These are phyloP conservation scores for Lactifluus subvellereus DNA, from an alignment of 768 basidiomycete genomes.

Conservation along the genomic window DNA sequence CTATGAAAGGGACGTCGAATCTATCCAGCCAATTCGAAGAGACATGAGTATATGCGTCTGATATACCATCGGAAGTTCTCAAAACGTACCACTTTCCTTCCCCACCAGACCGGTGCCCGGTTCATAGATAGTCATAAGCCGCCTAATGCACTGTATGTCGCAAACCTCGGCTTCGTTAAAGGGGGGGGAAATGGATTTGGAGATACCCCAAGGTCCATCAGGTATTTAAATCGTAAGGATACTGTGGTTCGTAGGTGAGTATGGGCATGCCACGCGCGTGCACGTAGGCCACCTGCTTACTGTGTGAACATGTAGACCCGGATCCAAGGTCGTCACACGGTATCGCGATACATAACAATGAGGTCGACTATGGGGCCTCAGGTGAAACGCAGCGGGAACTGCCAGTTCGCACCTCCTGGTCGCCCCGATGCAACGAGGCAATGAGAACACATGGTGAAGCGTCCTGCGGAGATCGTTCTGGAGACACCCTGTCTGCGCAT, in stretches of 20 bases:
- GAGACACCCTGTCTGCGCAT: not conserved
- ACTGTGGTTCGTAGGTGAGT: not conserved
- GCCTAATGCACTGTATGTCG: too few species aligned
- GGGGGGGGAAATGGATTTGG: not conserved
- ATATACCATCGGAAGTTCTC: not conserved
- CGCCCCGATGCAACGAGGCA: constrained; percentile 12
- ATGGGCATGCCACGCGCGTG: not conserved
- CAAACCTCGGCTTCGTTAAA: not conserved
- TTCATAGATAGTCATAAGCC: not conserved
- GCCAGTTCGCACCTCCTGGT: not conserved
- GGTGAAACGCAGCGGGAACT: not conserved
- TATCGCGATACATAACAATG: not conserved
- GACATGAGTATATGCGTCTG: constrained; percentile 10
- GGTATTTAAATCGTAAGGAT: not conserved
- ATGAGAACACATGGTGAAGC: constrained; percentile 9
- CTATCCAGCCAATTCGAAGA: not conserved
- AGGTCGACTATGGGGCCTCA: not conserved
- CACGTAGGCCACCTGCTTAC: not conserved
- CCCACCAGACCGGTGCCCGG: not conserved
- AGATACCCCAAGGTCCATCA: not conserved
- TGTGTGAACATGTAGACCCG: not conserved
- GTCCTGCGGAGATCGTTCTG: not conserved
- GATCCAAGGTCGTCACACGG: not conserved
- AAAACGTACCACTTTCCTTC: not conserved
- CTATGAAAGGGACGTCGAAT: not conserved